Conservation (phyloP, 1,284 basidiomycete genomes). For the Leccinum griseonigrum region DNA sequence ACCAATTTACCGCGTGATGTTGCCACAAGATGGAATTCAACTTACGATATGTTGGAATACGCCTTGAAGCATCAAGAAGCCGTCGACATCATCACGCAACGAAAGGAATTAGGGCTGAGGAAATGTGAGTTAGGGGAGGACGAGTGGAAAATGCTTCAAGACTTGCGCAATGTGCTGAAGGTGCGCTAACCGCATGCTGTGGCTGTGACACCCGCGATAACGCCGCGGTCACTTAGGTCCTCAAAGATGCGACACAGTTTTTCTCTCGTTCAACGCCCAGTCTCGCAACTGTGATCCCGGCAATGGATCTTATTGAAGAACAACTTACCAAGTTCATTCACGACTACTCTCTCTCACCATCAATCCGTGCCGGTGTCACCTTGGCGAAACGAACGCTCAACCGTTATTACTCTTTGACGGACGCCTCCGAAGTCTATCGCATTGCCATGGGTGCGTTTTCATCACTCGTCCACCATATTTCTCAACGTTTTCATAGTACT, state of each 20-base stretch:
- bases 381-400: too few species aligned
- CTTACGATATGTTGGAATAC: not conserved
- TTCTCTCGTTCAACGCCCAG: not conserved
- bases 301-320: not conserved
- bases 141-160: not conserved
- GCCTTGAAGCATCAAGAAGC: not conserved
- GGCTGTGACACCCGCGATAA: not conserved
- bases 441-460: too few species aligned
- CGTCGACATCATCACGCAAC: not conserved
- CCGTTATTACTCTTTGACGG: too few species aligned
- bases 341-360: too few species aligned
- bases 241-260: not conserved
- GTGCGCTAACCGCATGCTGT: not conserved
- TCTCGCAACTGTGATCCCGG: not conserved
- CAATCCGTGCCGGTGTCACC: too few species aligned
- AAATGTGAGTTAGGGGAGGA: not conserved
- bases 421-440: too few species aligned
- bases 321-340: too few species aligned
- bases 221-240: not conserved
- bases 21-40: too few species aligned
- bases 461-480: too few species aligned
- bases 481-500: too few species aligned
- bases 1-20: too few species aligned
- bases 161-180: not conserved
- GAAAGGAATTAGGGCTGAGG: not conserved